phyloP scores from a whole-genome alignment of 768 basidiomycete species.

The Phylloporus sp. region DNA sequence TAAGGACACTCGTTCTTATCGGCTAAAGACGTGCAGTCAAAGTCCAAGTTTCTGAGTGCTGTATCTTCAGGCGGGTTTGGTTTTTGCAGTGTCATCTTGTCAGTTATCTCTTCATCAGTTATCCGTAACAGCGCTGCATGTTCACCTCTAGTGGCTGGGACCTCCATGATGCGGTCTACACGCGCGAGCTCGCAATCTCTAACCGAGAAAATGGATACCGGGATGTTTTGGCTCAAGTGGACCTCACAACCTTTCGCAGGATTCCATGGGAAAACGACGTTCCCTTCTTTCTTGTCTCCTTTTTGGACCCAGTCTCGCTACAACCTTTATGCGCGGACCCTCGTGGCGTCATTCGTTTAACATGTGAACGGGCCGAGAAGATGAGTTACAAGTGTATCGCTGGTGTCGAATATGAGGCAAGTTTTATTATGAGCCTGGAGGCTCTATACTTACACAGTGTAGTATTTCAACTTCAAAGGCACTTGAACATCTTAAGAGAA shows the following conservation, averaged over 20 bases:
- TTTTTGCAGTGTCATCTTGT: slow-evolving; percentile 94
- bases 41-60: slow-evolving; percentile 84
- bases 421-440: slow-evolving; percentile 1
- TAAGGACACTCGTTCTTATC: neutral
- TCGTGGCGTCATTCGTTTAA: slow-evolving; percentile 67
- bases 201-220: slow-evolving; percentile 91
- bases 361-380: slow-evolving; percentile 47
- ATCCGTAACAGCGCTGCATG: neutral
- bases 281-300: slow-evolving; percentile 91
- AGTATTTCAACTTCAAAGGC: slow-evolving; percentile 95
- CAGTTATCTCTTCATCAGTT: slow-evolving; percentile 24
- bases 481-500: neutral
- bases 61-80: slow-evolving; percentile 81
- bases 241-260: slow-evolving; percentile 81
- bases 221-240: slow-evolving; percentile 83
- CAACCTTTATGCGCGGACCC: slow-evolving; percentile 80
- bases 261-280: slow-evolving; percentile 91
- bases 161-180: slow-evolving; percentile 84
- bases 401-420: slow-evolving; percentile 93
- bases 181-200: slow-evolving; percentile 82
- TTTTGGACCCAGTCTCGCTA: slow-evolving; percentile 82
- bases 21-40: slow-evolving; percentile 54
- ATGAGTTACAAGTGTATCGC: slow-evolving; percentile 63
- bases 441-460: slow-evolving; percentile 4
- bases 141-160: slow-evolving; percentile 71